phyloP scores from a whole-genome alignment of 768 basidiomycete species.

The Leccinum truebloodii region DNA sequence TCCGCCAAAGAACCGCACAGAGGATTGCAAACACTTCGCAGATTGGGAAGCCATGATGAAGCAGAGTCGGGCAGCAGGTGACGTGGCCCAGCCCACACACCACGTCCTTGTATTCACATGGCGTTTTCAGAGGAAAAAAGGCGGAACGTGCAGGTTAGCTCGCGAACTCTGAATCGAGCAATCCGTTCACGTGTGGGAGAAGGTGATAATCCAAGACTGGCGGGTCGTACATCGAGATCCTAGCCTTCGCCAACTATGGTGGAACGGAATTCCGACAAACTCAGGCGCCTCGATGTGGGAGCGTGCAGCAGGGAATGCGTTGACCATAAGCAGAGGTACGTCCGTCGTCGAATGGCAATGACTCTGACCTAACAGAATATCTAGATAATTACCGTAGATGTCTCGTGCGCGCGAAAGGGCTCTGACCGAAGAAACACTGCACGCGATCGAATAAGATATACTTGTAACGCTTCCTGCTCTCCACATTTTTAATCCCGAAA shows the following conservation, averaged over 20 bases:
- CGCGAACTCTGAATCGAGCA: constrained; percentile 72
- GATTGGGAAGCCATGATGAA: constrained; percentile 92
- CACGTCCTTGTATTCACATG: constrained; percentile 6
- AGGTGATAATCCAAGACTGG: constrained; percentile 82
- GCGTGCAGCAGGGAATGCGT: constrained; percentile 77
- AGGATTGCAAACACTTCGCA: constrained; percentile 81
- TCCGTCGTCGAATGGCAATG: constrained; percentile 4
- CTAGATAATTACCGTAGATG: constrained; percentile 70
- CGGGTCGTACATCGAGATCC: constrained; percentile 67
- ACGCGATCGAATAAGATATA: constrained; percentile 74
- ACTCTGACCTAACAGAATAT: not conserved
- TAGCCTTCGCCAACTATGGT: constrained; percentile 73
- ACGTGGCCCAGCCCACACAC: constrained; percentile 12
- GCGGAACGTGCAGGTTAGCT: constrained; percentile 55
- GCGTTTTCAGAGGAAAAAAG: constrained; percentile 64
- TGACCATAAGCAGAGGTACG: constrained; percentile 80
- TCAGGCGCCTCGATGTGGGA: constrained; percentile 76
- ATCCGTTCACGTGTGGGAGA: constrained; percentile 74
- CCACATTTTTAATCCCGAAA: constrained; percentile 76
- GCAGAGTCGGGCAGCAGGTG: constrained; percentile 72
- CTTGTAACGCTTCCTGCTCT: constrained; percentile 71
- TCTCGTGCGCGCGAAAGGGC: constrained; percentile 71
- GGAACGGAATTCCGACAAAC: constrained; percentile 85
- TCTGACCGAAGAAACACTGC: constrained; percentile 54
- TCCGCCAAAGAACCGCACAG: constrained; percentile 75